Percentiles rank a stretch among this genome's conserved stretches.
These are phyloP conservation scores for Pezicula radicicola DNA, from an alignment of 2,329 filamentous ascomycete genomes.

Conservation along the genomic window DNA sequence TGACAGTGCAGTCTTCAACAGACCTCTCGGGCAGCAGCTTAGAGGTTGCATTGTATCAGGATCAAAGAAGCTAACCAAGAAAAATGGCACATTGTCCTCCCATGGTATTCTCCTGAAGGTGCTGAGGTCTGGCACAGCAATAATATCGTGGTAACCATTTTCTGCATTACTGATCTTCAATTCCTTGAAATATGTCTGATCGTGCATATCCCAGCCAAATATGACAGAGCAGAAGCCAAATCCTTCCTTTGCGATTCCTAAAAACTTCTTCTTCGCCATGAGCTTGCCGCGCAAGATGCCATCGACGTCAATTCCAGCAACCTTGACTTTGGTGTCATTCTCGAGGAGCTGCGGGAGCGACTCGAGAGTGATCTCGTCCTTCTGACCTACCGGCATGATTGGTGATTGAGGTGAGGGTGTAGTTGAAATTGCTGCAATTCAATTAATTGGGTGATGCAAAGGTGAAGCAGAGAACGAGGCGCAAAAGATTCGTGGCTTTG, in stretches of 20 bases:
- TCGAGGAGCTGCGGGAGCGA: conserved; percentile 65
- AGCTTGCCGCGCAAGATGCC: conserved; percentile 86
- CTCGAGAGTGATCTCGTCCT: conserved; percentile 52
- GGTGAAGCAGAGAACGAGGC: too few species aligned
- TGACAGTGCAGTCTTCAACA: conserved; percentile 65
- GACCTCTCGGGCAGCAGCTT: conserved; percentile 74
- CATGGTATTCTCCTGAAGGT: conserved; percentile 85
- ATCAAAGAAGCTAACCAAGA: conserved; percentile 79
- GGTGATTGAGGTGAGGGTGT: not conserved
- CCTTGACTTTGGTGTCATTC: conserved; percentile 76
- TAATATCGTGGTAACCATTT: conserved; percentile 84
- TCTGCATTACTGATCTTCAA: conserved; percentile 84
- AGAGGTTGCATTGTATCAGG: conserved; percentile 72
- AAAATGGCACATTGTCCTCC: conserved; percentile 85
- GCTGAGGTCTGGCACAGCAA: conserved; percentile 75
- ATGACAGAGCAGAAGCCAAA: conserved; percentile 95
- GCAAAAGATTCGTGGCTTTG: too few species aligned
- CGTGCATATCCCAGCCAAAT: conserved; percentile 98
- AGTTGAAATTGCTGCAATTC: too few species aligned
- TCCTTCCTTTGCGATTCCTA: conserved; percentile 74
- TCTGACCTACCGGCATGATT: conserved; percentile 18
- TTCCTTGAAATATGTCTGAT: conserved; percentile 83
- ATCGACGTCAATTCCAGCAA: conserved; percentile 85
- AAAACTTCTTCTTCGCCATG: conserved; percentile 89
- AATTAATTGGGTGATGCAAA: too few species aligned